Conservation (phyloP, 768 basidiomycete genomes). For the Crucibulum laeve region DNA sequence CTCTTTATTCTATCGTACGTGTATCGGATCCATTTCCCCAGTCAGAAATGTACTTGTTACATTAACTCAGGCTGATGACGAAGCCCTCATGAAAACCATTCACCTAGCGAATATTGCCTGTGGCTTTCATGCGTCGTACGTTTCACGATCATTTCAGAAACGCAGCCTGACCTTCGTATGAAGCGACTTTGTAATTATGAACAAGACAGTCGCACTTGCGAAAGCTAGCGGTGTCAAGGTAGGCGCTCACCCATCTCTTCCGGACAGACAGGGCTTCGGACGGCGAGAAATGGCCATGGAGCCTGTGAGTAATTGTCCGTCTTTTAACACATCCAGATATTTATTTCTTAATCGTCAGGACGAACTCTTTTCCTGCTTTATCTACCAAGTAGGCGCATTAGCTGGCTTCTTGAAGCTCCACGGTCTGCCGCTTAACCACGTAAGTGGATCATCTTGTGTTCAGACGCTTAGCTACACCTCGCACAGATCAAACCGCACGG, state of each 20-base stretch:
- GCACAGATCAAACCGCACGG: constrained; percentile 58
- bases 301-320: constrained; percentile 31
- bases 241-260: constrained; percentile 69
- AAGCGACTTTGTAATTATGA: constrained; percentile 65
- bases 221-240: constrained; percentile 50
- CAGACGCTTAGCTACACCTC: neutral
- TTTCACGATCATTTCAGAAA: neutral
- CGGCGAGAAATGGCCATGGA: constrained; percentile 60
- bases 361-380: constrained; percentile 51
- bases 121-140: constrained; percentile 63
- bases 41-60: neutral
- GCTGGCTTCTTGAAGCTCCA: constrained; percentile 53
- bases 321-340: neutral
- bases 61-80: constrained; percentile 40
- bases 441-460: constrained; percentile 15
- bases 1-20: constrained; percentile 41
- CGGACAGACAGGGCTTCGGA: constrained; percentile 63
- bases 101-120: constrained; percentile 64
- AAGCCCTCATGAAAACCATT: constrained; percentile 49
- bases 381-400: constrained; percentile 68
- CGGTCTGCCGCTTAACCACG: constrained; percentile 52
- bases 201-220: constrained; percentile 53
- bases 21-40: neutral
- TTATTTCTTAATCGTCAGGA: constrained; percentile 27
- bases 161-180: neutral